Percentiles rank a stretch among this genome's conserved stretches.
phyloP scores from a whole-genome alignment of 2,329 filamentous ascomycete genomes.

The Venturia carpophila region DNA sequence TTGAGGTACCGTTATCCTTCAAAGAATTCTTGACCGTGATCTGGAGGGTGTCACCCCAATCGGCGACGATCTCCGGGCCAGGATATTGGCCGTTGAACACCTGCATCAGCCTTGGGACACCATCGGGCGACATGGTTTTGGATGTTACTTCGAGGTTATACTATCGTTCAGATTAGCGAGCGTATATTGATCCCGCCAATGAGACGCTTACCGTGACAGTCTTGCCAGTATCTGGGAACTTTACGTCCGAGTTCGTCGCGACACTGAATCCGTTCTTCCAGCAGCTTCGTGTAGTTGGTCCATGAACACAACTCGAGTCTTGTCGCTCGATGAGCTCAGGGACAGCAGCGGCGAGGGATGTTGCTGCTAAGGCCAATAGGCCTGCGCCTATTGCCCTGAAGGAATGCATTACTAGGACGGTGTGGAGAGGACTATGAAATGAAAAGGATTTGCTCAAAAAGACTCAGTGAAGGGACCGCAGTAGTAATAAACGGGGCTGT shows the following conservation, averaged over 20 bases:
- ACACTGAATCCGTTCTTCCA: slow-evolving; percentile 28
- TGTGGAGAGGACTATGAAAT: slow-evolving; percentile 3
- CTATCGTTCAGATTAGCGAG: slow-evolving; percentile 21
- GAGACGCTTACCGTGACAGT: slow-evolving; percentile 21
- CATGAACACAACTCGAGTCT: slow-evolving; percentile 14
- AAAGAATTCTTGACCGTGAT: slow-evolving; percentile 34
- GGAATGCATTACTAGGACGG: slow-evolving; percentile 14
- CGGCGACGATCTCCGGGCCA: slow-evolving; percentile 39
- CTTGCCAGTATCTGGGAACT: slow-evolving; percentile 29
- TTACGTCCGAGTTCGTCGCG: slow-evolving; percentile 27
- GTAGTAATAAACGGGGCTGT: neutral
- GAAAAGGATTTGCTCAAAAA: slow-evolving; percentile 16
- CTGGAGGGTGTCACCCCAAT: slow-evolving; percentile 36
- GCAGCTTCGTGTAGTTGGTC: slow-evolving; percentile 23
- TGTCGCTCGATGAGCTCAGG: neutral
- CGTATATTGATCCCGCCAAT: neutral
- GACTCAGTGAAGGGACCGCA: neutral
- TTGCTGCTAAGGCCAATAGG: slow-evolving; percentile 14
- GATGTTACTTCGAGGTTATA: slow-evolving; percentile 40
- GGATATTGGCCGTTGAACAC: slow-evolving; percentile 42
- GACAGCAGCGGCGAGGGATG: slow-evolving; percentile 12
- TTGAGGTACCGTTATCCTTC: slow-evolving; percentile 39
- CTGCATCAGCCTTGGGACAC: slow-evolving; percentile 34
- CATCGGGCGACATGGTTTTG: slow-evolving; percentile 39
- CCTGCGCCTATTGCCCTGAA: slow-evolving; percentile 6